Conservation (phyloP, 805 yeast genomes). For the Jamesozyma jinghongensis region DNA sequence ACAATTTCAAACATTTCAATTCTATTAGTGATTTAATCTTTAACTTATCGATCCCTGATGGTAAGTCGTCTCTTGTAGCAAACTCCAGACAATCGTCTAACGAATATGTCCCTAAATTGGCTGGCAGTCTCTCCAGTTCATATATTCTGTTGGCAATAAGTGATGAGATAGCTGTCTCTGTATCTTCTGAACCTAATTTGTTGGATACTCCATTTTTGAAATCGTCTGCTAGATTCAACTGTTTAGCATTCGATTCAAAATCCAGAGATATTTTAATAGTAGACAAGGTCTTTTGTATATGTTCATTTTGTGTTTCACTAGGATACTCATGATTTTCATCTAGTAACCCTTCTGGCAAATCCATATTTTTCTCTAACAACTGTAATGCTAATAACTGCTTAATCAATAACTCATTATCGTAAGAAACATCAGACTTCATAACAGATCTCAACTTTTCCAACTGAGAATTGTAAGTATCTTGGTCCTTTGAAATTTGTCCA, state of each 20-base stretch:
- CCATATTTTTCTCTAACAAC: slow-evolving; percentile 54
- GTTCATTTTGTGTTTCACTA: not conserved
- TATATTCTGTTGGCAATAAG: slow-evolving; percentile 49
- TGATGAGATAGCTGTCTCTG: slow-evolving; percentile 45
- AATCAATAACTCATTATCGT: slow-evolving; percentile 40
- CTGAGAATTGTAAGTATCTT: slow-evolving; percentile 29
- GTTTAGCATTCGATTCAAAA: slow-evolving; percentile 24
- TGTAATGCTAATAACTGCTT: slow-evolving; percentile 59
- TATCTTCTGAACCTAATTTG: slow-evolving; percentile 39
- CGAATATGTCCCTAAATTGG: slow-evolving; percentile 55
- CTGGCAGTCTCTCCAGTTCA: slow-evolving; percentile 58
- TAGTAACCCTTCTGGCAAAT: slow-evolving; percentile 49
- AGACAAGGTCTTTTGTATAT: not conserved
- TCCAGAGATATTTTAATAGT: slow-evolving; percentile 25
- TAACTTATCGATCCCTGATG: slow-evolving; percentile 43
- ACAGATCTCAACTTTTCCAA: slow-evolving; percentile 24
- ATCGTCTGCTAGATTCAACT: slow-evolving; percentile 25
- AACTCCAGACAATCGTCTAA: slow-evolving; percentile 36
- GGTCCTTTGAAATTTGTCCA: slow-evolving; percentile 34
- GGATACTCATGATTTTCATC: slow-evolving; percentile 19
- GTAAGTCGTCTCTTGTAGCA: slow-evolving; percentile 36
- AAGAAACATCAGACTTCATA: slow-evolving; percentile 17
- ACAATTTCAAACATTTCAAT: slow-evolving; percentile 53
- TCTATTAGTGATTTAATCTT: slow-evolving; percentile 64
- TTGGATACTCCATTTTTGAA: slow-evolving; percentile 22